Percentiles rank a stretch among this genome's conserved stretches.
These are phyloP conservation scores for Zychaea mexicana DNA, from an alignment of 371 early-diverging fungal genomes.

Conservation along the genomic window DNA sequence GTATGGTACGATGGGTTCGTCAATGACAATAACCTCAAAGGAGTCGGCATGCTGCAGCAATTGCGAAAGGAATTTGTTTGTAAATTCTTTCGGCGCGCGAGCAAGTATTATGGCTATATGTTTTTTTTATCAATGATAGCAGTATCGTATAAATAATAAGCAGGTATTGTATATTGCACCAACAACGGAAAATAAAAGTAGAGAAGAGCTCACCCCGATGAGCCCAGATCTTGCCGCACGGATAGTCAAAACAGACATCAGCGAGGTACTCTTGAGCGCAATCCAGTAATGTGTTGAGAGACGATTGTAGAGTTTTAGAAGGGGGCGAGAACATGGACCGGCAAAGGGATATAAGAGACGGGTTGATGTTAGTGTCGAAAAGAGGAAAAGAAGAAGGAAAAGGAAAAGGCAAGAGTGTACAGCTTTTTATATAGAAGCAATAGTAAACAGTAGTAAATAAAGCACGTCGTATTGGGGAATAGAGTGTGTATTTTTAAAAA, in stretches of 20 bases:
- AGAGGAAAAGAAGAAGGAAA: too few relatives aligned
- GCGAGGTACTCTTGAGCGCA: slow-evolving; percentile 43
- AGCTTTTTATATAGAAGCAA: too few relatives aligned
- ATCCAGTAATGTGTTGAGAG: slow-evolving; percentile 32
- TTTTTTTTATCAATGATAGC: background rate
- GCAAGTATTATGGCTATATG: slow-evolving; percentile 22
- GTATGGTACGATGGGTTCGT: slow-evolving; percentile 18
- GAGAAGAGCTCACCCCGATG: slow-evolving; percentile 40
- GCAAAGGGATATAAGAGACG: slow-evolving; percentile 1
- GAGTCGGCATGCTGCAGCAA: slow-evolving; percentile 1
- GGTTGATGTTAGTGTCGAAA: too few relatives aligned
- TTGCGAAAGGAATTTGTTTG: slow-evolving; percentile 20
- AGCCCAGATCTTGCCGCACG: slow-evolving; percentile 34
- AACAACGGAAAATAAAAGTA: background rate
- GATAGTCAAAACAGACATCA: slow-evolving; percentile 41
- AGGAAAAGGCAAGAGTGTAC: too few relatives aligned
- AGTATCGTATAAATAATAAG: background rate
- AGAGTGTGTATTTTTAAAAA: too few relatives aligned
- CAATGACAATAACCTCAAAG: slow-evolving; percentile 8
- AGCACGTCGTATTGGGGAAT: too few relatives aligned
- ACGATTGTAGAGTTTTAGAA: slow-evolving; percentile 28
- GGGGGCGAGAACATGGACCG: slow-evolving; percentile 41
- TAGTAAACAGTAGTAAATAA: too few relatives aligned
- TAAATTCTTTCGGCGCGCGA: slow-evolving; percentile 21
- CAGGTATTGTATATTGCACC: too few relatives aligned